Evolutionary conservation across 2,329 filamentous ascomycete genomes (phyloP).

Genomic region (Pestalotiopsis sp.): DNA sequence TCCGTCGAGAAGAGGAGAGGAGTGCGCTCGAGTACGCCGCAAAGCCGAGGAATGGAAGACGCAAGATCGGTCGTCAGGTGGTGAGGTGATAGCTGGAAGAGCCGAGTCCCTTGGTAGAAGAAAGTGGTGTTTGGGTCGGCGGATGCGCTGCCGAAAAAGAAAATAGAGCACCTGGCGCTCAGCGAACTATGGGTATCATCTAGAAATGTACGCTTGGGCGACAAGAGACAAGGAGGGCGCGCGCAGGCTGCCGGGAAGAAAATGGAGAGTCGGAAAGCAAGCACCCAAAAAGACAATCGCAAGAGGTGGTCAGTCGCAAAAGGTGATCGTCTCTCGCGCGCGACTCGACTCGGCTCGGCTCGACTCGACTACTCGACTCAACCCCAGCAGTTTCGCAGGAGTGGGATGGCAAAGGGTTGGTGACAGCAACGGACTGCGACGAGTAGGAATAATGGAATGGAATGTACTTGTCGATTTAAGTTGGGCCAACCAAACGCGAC

Average conservation of each 20-base stretch:
- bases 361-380: too few relatives aligned
- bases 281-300: neutral
- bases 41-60: neutral
- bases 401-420: neutral
- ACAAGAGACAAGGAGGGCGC: neutral
- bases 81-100: neutral
- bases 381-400: neutral
- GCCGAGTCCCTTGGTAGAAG: neutral
- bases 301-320: neutral
- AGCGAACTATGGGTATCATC: conserved; percentile 8
- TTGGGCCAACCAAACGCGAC: neutral
- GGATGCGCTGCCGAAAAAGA: neutral
- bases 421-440: neutral
- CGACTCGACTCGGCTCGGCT: neutral
- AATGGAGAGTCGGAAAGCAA: neutral
- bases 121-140: neutral
- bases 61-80: neutral
- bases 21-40: neutral
- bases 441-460: neutral
- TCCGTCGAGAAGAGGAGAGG: neutral
- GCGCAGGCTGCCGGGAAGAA: neutral
- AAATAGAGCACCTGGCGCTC: conserved; percentile 1
- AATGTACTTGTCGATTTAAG: neutral
- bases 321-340: neutral
- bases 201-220: neutral